Evolutionary conservation across 352 stramenopile genomes (phyloP).

Genomic region (Phytophthora cryptogea): DNA sequence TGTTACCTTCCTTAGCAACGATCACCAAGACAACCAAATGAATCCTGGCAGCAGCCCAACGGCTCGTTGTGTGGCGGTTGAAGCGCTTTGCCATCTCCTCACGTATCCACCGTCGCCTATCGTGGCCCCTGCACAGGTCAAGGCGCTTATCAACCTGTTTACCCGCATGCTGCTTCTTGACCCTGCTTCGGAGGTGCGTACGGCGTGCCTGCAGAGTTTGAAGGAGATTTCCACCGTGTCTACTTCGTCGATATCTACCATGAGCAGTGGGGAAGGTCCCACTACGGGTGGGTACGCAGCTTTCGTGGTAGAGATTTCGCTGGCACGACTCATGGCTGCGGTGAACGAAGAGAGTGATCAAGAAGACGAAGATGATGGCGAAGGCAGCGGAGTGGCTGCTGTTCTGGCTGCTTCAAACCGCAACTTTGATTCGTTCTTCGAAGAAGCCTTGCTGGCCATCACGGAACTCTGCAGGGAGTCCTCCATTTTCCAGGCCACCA

Average conservation of each 20-base stretch:
- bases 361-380: conserved; percentile 37
- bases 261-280: conserved; percentile 18
- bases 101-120: conserved; percentile 83
- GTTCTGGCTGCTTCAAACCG: conserved; percentile 60
- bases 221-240: conserved; percentile 77
- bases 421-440: conserved; percentile 64
- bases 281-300: conserved; percentile 61
- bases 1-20: conserved; percentile 55
- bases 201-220: conserved; percentile 67
- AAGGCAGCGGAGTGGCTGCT: conserved; percentile 30
- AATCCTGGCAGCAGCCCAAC: conserved; percentile 41
- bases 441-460: conserved; percentile 71
- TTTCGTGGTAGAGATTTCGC: conserved; percentile 77
- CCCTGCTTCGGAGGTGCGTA: conserved; percentile 60
- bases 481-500: conserved; percentile 81
- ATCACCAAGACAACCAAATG: conserved; percentile 25
- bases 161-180: conserved; percentile 73
- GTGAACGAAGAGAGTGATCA: conserved; percentile 40
- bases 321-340: conserved; percentile 71
- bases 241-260: conserved; percentile 13
- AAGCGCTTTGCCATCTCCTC: conserved; percentile 74
- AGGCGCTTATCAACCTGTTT: conserved; percentile 76
- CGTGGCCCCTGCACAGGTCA: conserved; percentile 61
- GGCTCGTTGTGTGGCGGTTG: conserved; percentile 65
- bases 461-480: conserved; percentile 74